Base-by-base conservation (phyloP, 345 rosid genomes). In the Geranium rotundifolium region DNA sequence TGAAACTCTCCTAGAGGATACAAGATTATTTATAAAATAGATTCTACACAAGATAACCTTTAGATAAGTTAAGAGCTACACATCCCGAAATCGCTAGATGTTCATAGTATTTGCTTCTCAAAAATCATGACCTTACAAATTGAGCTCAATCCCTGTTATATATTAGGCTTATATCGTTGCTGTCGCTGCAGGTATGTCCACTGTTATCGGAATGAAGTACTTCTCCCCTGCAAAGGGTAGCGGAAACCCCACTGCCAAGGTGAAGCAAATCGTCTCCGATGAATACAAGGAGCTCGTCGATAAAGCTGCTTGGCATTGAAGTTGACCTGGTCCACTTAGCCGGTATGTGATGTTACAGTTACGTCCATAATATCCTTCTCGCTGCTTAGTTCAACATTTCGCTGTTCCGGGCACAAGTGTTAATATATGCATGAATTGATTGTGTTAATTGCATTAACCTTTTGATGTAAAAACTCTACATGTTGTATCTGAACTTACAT, bases 181-280 rank as follows among this genome's bases (percentile, higher is more conserved):
- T 57, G 29, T n/a, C 13, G 14, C 41, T 68, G 59, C 75, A 91
- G 98, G 90, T 76, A 73, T 91, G 81, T 61, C 95, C 5, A 87
- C 98, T 13, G 82, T 91, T 19, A 89, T 91, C 46, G 98, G 96
- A 46, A 75, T 86, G 69, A 89, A 89, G 75, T 86, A 74, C 19
- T 84, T 58, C 57, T 81, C 96, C 29, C 95, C 95, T 13, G 82
- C 62, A 12, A 72, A 72, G 34, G 71, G 61, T 34, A 63, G 72
- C 6, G 75, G 69, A 20, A 65, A 67, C 59, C 70, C 71, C 0
- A 18, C 63, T 3, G n/a, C 79, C 62, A 88, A 82, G 75, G 98
- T 91, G 80, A 82, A 85, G 80, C 89, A 96, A n/a, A 87, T 73
- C 2, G 92, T 91, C 60, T 77, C 89, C 0, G 86, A 84, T 61